These are phyloP conservation scores for Coniochaeta hoffmannii DNA, from an alignment of 2,329 filamentous ascomycete genomes.

Conservation along the genomic window DNA sequence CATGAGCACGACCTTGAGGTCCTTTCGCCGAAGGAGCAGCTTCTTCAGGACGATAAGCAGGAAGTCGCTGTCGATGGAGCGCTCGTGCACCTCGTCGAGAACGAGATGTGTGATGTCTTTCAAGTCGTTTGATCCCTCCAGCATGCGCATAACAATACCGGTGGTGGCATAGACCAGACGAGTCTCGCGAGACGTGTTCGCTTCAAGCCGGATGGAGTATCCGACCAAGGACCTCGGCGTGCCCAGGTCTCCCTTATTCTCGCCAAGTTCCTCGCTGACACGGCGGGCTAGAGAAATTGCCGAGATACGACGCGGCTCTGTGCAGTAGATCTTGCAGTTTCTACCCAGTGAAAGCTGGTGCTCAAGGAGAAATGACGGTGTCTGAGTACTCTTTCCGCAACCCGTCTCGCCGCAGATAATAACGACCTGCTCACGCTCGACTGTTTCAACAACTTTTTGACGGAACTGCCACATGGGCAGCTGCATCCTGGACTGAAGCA, in stretches of 20 bases:
- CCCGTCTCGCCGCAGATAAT: slow-evolving; percentile 97
- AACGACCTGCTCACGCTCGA: slow-evolving; percentile 75
- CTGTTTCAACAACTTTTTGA: slow-evolving; percentile 65
- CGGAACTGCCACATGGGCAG: slow-evolving; percentile 88
- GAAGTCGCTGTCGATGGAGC: slow-evolving; percentile 95
- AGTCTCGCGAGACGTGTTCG: slow-evolving; percentile 74
- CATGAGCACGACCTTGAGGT: slow-evolving; percentile 93
- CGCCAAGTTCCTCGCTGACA: slow-evolving; percentile 91
- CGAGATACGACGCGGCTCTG: slow-evolving; percentile 90
- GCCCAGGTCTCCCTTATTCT: slow-evolving; percentile 73
- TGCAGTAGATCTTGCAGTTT: slow-evolving; percentile 88
- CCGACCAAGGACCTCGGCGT: slow-evolving; percentile 79
- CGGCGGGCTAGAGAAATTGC: slow-evolving; percentile 88
- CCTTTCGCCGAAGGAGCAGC: slow-evolving; percentile 65
- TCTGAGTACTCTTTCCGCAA: slow-evolving; percentile 94
- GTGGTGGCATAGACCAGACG: slow-evolving; percentile 83
- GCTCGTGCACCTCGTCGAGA: slow-evolving; percentile 96
- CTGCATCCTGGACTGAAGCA: slow-evolving; percentile 71
- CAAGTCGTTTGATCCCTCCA: slow-evolving; percentile 81
- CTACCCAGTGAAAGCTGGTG: slow-evolving; percentile 75
- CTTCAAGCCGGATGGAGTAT: slow-evolving; percentile 89
- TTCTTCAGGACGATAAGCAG: slow-evolving; percentile 85
- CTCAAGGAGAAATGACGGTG: slow-evolving; percentile 90
- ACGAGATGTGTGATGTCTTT: slow-evolving; percentile 88
- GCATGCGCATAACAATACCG: slow-evolving; percentile 95